Percentiles rank a stretch among this genome's conserved stretches.
These are phyloP conservation scores for Gardenia jasminoides DNA, from an alignment of 257 asterid species.

Conservation along the genomic window DNA sequence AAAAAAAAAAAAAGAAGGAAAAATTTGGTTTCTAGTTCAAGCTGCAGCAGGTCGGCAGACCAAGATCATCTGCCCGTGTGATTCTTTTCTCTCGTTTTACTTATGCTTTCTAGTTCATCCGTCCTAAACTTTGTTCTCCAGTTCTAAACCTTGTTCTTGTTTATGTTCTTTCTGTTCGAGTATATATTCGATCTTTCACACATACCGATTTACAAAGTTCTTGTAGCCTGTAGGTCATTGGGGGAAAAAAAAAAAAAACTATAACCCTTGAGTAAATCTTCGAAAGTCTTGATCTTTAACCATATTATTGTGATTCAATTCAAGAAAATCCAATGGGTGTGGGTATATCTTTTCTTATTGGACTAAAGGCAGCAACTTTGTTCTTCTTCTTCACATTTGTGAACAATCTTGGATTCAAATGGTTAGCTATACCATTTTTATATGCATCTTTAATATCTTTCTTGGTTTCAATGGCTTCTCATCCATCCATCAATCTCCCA, in stretches of 20 bases:
- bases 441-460: constrained; percentile 74
- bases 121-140: not conserved
- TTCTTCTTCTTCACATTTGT: constrained; percentile 55
- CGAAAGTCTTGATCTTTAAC: not conserved
- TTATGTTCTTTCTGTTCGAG: not conserved
- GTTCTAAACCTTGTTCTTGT: not conserved
- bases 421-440: constrained; percentile 62
- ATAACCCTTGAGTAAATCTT: not conserved
- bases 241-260: not conserved
- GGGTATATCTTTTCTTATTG: constrained; percentile 68
- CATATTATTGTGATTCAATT: not conserved
- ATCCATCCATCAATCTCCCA: constrained; percentile 78
- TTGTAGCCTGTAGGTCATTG: not conserved
- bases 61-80: not conserved
- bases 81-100: not conserved
- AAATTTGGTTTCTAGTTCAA: not conserved
- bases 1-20: not conserved
- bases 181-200: not conserved
- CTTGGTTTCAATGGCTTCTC: constrained; percentile 77
- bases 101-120: not conserved
- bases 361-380: constrained; percentile 56
- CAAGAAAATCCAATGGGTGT: constrained; percentile 45
- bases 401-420: constrained; percentile 39
- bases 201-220: not conserved
- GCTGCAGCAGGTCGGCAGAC: not conserved